Evolutionary conservation across 768 basidiomycete genomes (phyloP), one percentile per base, ranked within the genome.

Genomic region (Suillus subalutaceus): DNA sequence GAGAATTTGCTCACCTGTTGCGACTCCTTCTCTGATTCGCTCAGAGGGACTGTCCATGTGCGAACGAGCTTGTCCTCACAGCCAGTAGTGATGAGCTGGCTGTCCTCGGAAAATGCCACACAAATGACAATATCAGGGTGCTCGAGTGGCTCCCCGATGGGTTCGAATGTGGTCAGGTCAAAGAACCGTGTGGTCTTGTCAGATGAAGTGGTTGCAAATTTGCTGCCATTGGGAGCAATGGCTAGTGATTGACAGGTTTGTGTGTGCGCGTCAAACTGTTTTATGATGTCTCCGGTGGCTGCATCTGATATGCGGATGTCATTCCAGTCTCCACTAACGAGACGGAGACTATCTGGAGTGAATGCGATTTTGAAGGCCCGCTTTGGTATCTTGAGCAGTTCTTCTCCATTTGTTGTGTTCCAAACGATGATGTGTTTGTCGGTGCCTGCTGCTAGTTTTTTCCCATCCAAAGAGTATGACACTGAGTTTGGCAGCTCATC

Each of bases 381-480:
- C n/a, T n/a, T n/a, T n/a, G n/a, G n/a, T n/a, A n/a, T n/a, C n/a
- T n/a, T n/a, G n/a, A n/a, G n/a, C n/a, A n/a, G n/a, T n/a, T n/a
- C n/a, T n/a, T n/a, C n/a, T n/a, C n/a, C 59, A 23, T 13, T 26
- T 9, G n/a, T 3, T 6, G 59, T 9, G 12, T 23, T 38, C 59
- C 59, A 61, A 16, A 61, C 12, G 32, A 23, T 43, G 59, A 61
- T 66, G 12, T 43, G n/a, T 44, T 66, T 63, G 16, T 38, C 38
- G 1, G 65, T 60, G 61, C 56, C 65, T 32, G 62, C 65, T 43
- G 62, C 62, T n/a, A 70, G 37, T 7, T 52, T 52, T 26, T 0
- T 16, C 23, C 50, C 50, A 52, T 52, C 26, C 3, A 7, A 23
- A 7, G 50, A 52, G 50, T 52, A 52, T 7, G 26, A 15, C 26